phyloP scores from a whole-genome alignment of 2,329 filamentous ascomycete species.

The Cryphonectria carpinicola region DNA sequence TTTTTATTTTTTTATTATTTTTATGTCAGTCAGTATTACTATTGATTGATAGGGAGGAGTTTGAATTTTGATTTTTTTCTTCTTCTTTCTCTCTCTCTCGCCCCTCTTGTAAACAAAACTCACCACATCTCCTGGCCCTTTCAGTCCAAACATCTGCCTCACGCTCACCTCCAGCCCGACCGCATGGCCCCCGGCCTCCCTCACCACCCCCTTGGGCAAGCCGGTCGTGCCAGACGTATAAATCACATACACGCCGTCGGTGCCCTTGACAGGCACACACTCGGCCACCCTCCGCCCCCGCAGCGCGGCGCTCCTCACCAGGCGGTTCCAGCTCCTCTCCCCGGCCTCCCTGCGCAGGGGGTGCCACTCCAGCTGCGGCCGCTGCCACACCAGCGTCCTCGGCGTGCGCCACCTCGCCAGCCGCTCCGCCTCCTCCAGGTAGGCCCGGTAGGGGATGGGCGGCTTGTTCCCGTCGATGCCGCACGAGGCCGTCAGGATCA shows the following conservation, averaged over 20 bases:
- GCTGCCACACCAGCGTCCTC: constrained; percentile 81
- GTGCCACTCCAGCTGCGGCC: constrained; percentile 76
- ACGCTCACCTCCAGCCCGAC: constrained; percentile 84
- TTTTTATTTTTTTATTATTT: too few relatives aligned
- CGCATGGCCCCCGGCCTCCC: constrained; percentile 84
- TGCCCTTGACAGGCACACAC: constrained; percentile 77
- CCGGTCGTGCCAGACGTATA: constrained; percentile 87
- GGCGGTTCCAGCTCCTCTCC: constrained; percentile 77
- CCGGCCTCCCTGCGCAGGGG: constrained; percentile 67
- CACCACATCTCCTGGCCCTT: constrained; percentile 77
- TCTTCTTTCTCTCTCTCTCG: too few relatives aligned
- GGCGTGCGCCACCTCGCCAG: constrained; percentile 72
- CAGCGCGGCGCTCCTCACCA: constrained; percentile 71
- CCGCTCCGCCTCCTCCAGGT: constrained; percentile 74
- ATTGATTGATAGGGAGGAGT: too few relatives aligned
- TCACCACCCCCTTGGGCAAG: constrained; percentile 78
- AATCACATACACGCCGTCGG: constrained; percentile 85
- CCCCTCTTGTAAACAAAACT: constrained; percentile 20
- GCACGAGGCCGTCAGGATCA: constrained; percentile 86
- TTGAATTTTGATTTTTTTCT: too few relatives aligned
- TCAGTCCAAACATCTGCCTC: constrained; percentile 79
- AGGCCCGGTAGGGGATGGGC: constrained; percentile 74
- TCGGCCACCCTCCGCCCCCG: constrained; percentile 61
- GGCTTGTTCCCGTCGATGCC: constrained; percentile 87
- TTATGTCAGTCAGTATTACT: neutral